phyloP scores from a whole-genome alignment of 106 monocot species.

The Phalaenopsis aphrodite region DNA sequence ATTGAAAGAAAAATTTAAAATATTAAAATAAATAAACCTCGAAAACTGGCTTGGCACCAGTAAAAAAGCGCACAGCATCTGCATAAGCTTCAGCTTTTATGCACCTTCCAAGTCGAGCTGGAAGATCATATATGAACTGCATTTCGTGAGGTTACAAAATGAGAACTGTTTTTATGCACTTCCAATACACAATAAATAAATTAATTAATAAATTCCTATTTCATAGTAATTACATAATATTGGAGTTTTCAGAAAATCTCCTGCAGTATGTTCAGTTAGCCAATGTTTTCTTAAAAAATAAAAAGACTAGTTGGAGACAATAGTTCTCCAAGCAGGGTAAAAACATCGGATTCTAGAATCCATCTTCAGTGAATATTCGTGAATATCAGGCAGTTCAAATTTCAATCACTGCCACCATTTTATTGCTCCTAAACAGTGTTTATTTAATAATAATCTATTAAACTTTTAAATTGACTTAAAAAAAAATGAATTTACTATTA shows the following conservation, averaged over 20 bases:
- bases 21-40: conserved; percentile 41
- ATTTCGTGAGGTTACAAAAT: conserved; percentile 11
- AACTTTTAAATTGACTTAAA: no score
- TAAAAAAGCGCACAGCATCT: conserved; percentile 91
- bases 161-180: not conserved
- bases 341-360: not conserved
- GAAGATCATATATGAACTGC: conserved; percentile 99
- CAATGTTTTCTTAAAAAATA: not conserved
- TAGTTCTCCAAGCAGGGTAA: not conserved
- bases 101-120: conserved; percentile 74
- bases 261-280: not conserved
- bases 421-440: no score
- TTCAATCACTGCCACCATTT: not conserved
- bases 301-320: not conserved
- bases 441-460: no score
- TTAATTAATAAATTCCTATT: not conserved
- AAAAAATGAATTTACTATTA: no score
- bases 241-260: not conserved
- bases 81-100: conserved; percentile 96
- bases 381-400: not conserved
- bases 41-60: conserved; percentile 92
- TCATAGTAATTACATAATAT: not conserved
- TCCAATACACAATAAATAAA: not conserved
- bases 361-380: not conserved
- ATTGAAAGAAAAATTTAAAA: not conserved